Conservation (phyloP, 2,329 filamentous ascomycete genomes). For the Trichophyton schoenleinii region DNA sequence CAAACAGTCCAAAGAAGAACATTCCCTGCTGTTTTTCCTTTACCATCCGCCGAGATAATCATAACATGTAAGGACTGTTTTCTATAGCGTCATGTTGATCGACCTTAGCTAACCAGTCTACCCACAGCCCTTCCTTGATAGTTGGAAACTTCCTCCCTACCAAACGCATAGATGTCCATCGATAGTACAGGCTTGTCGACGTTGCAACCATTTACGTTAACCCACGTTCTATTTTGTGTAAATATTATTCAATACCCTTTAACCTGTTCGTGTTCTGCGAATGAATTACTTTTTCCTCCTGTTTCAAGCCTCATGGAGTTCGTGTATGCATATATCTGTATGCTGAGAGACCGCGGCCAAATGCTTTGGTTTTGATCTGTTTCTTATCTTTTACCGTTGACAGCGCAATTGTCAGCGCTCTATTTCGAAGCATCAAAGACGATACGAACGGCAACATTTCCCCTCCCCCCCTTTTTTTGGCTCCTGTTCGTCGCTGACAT, state of each 20-base stretch:
- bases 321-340: slow-evolving; percentile 1
- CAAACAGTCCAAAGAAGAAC: slow-evolving; percentile 55
- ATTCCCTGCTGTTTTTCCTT: slow-evolving; percentile 97
- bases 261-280: neutral
- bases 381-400: neutral
- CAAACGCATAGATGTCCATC: slow-evolving; percentile 41
- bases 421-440: neutral
- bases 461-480: neutral
- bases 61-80: slow-evolving; percentile 68
- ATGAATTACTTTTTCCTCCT: neutral
- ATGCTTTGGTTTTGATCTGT: neutral
- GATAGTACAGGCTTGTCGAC: neutral
- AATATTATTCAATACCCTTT: neutral
- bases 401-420: neutral
- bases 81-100: neutral
- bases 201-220: neutral
- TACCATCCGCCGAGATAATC: slow-evolving; percentile 83
- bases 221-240: neutral
- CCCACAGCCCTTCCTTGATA: slow-evolving; percentile 70
- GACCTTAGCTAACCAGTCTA: neutral
- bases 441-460: neutral
- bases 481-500: neutral
- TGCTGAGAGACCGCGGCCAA: neutral
- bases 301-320: neutral
- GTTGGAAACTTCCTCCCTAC: slow-evolving; percentile 94